Evolutionary conservation across 2,329 filamentous ascomycete species (phyloP).

Genomic region (Rosellinia necatrix): DNA sequence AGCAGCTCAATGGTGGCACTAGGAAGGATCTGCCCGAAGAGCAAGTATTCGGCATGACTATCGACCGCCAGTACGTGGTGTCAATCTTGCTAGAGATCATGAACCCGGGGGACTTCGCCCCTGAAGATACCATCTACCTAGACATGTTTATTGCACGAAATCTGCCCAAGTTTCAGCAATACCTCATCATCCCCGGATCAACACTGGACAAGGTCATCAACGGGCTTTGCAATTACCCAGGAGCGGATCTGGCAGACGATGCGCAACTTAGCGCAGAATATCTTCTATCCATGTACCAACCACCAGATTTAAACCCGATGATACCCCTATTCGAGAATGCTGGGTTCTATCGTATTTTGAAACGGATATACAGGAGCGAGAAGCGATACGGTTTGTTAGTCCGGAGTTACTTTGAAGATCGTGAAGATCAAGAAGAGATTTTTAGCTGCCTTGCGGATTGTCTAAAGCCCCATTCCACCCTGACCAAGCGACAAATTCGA

Average conservation of each 20-base stretch:
- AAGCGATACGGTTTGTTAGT: constrained; percentile 80
- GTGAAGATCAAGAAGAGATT: constrained; percentile 72
- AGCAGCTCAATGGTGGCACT: constrained; percentile 58
- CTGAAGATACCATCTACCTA: constrained; percentile 87
- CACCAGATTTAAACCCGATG: constrained; percentile 75
- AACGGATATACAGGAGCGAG: constrained; percentile 81
- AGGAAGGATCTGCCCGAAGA: constrained; percentile 63
- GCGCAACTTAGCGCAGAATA: constrained; percentile 98
- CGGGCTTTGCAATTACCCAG: constrained; percentile 84
- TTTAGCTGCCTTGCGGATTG: constrained; percentile 82
- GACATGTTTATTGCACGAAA: constrained; percentile 99
- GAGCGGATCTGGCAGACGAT: constrained; percentile 81
- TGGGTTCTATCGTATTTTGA: constrained; percentile 87
- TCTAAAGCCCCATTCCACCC: constrained; percentile 65
- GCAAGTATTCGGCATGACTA: constrained; percentile 69
- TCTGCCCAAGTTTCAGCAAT: constrained; percentile 94
- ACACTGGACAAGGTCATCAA: constrained; percentile 79
- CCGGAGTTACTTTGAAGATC: constrained; percentile 83
- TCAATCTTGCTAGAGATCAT: constrained; percentile 92
- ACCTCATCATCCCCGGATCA: constrained; percentile 86
- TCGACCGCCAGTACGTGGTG: constrained; percentile 90
- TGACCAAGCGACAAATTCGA: constrained; percentile 71
- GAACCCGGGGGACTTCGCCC: constrained; percentile 74
- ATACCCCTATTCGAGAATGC: constrained; percentile 80
- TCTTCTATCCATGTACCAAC: constrained; percentile 88